Conservation (phyloP, 805 yeast genomes). For the Starmerella riodocensis region DNA sequence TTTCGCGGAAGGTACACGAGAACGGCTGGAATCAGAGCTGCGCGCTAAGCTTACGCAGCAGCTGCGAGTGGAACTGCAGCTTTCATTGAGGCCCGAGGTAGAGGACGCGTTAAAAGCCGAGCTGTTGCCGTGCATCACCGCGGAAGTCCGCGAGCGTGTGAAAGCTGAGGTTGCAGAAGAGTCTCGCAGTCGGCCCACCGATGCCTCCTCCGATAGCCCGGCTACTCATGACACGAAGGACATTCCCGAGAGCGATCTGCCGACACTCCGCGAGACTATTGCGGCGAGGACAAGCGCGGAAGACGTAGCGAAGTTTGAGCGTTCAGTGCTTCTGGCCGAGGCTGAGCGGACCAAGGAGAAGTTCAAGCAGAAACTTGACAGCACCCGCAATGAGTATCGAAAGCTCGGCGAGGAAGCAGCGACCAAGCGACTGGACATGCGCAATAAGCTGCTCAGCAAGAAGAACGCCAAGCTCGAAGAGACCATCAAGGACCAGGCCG, state of each 20-base stretch:
- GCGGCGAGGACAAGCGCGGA: slow-evolving; percentile 3
- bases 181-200: neutral
- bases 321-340: slow-evolving; percentile 13
- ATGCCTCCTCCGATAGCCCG: neutral
- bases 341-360: slow-evolving; percentile 16
- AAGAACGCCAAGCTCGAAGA: slow-evolving; percentile 41
- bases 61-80: neutral
- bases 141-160: neutral
- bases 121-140: slow-evolving; percentile 1
- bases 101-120: neutral
- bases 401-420: slow-evolving; percentile 10
- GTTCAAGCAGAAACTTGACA: slow-evolving; percentile 11
- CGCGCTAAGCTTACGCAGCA: neutral
- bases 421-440: slow-evolving; percentile 16
- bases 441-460: slow-evolving; percentile 36
- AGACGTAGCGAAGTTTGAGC: slow-evolving; percentile 8
- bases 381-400: slow-evolving; percentile 12
- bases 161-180: neutral
- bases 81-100: neutral
- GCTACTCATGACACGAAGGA: neutral
- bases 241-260: slow-evolving; percentile 2
- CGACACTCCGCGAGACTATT: slow-evolving; percentile 4
- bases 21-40: slow-evolving; percentile 1
- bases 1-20: slow-evolving; percentile 3
- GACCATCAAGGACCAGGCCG: slow-evolving; percentile 24